Conservation (phyloP, 2,329 filamentous ascomycete species). For the Fusarium redolens region DNA sequence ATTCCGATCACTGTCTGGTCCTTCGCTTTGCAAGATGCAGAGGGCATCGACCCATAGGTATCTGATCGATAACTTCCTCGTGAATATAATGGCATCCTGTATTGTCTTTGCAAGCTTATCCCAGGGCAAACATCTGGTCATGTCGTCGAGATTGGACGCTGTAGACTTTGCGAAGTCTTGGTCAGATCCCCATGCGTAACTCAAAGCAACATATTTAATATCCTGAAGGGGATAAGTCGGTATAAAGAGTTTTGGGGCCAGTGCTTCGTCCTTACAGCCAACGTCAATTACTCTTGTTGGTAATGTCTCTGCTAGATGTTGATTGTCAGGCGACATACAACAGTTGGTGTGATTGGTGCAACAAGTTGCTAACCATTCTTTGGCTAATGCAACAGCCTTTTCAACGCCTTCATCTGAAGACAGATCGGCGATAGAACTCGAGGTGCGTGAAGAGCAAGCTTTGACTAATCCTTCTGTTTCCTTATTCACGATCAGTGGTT, state of each 20-base stretch:
- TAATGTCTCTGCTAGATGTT: background rate
- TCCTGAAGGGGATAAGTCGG: background rate
- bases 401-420: background rate
- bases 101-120: background rate
- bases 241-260: background rate
- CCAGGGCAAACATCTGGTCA: background rate
- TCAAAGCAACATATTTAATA: conserved; percentile 1
- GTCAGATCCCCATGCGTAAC: conserved; percentile 1
- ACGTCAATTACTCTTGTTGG: conserved; percentile 4
- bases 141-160: conserved; percentile 1
- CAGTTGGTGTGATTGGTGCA: background rate
- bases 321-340: background rate
- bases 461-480: too few relatives aligned
- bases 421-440: background rate
- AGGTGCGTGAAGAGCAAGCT: background rate
- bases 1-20: too few relatives aligned
- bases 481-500: background rate
- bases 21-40: background rate
- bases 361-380: background rate
- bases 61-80: background rate
- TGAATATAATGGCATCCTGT: background rate
- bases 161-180: background rate
- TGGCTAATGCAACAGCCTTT: background rate
- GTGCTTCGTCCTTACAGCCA: background rate
- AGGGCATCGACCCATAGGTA: conserved; percentile 6